phyloP scores from a whole-genome alignment of 2,329 filamentous ascomycete species.

The Basipetospora chlamydospora region DNA sequence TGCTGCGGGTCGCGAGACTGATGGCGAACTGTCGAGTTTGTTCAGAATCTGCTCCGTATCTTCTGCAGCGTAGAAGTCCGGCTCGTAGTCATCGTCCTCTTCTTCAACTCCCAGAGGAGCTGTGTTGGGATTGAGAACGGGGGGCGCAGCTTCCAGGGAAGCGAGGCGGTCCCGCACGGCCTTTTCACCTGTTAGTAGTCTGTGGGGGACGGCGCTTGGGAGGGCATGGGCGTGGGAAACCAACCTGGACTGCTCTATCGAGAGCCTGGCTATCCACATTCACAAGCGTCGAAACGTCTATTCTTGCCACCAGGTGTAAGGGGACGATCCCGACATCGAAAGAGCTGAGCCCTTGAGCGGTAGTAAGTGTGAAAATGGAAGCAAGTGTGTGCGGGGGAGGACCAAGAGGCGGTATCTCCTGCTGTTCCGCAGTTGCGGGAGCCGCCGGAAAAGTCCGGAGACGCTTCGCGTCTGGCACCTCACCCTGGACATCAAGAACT shows the following conservation, averaged over 20 bases:
- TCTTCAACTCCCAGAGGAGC: constrained; percentile 51
- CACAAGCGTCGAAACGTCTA: constrained; percentile 61
- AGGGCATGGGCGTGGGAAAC: not conserved
- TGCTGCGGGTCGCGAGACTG: no score
- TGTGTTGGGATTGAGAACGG: constrained; percentile 40
- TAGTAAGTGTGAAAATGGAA: constrained; percentile 74
- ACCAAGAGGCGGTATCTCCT: constrained; percentile 54
- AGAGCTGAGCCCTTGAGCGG: constrained; percentile 53
- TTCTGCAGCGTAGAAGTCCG: constrained; percentile 66
- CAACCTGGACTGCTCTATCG: constrained; percentile 8
- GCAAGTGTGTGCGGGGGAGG: constrained; percentile 65
- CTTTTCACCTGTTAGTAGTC: constrained; percentile 3
- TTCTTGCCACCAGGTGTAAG: constrained; percentile 58
- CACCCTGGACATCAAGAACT: constrained; percentile 53
- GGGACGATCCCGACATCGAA: constrained; percentile 79
- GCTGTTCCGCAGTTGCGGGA: constrained; percentile 18
- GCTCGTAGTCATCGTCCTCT: constrained; percentile 79
- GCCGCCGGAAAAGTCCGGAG: constrained; percentile 44
- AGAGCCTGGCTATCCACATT: constrained; percentile 7
- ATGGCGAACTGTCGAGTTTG: constrained; percentile 56
- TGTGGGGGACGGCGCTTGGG: no score
- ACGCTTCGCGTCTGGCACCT: constrained; percentile 70
- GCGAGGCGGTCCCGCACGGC: constrained; percentile 33
- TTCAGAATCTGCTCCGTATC: constrained; percentile 65
- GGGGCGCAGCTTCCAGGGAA: constrained; percentile 28